phyloP scores from a whole-genome alignment of 768 basidiomycete genomes.

The Calvatia gigantea region DNA sequence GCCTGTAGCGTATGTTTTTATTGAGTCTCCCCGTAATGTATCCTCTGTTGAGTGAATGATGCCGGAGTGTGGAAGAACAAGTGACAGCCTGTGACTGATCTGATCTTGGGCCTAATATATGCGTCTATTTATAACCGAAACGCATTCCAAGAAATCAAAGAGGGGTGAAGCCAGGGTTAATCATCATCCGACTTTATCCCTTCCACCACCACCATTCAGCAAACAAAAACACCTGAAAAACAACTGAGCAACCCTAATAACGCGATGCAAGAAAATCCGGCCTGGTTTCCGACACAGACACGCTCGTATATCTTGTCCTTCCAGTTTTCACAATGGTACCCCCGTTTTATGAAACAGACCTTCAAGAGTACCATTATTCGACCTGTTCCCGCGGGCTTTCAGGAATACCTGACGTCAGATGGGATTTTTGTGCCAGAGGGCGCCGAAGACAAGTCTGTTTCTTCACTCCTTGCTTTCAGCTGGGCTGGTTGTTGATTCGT shows the following conservation, averaged over 20 bases:
- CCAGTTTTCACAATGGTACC: constrained; percentile 87
- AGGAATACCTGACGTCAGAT: constrained; percentile 75
- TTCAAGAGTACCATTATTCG: constrained; percentile 75
- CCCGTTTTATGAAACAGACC: constrained; percentile 55
- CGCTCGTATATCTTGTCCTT: constrained; percentile 59
- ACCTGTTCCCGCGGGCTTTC: constrained; percentile 62
- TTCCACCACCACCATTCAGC: constrained; percentile 4
- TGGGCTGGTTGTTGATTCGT: background rate
- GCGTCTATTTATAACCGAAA: constrained; percentile 11
- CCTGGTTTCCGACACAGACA: constrained; percentile 51
- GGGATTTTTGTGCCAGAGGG: constrained; percentile 83
- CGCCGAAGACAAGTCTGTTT: constrained; percentile 69
- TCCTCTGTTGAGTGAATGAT: background rate
- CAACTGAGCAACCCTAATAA: background rate
- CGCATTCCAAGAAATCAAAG: constrained; percentile 7
- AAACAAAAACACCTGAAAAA: background rate
- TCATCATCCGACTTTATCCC: constrained; percentile 8
- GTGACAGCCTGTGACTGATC: constrained; percentile 1
- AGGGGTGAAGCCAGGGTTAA: background rate
- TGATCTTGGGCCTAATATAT: constrained; percentile 10
- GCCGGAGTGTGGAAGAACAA: background rate
- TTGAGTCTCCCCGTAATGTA: background rate
- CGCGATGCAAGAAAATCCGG: constrained; percentile 6
- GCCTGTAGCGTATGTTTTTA: background rate
- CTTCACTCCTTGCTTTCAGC: background rate